Evolutionary conservation across 2,329 filamentous ascomycete genomes (phyloP).

Genomic region (Capronia coronata): DNA sequence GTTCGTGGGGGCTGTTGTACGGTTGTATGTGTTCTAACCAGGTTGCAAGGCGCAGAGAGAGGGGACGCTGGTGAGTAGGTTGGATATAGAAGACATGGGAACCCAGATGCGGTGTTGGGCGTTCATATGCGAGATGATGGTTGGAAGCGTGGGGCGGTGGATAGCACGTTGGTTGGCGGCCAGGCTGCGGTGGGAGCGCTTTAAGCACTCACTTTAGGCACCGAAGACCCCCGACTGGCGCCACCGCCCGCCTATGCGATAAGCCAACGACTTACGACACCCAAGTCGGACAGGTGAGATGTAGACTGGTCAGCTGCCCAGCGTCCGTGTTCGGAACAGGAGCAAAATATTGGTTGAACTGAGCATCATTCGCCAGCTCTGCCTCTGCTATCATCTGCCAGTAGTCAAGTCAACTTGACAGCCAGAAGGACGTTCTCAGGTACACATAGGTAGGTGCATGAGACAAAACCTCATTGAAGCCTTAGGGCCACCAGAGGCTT

Average conservation of each 20-base stretch:
- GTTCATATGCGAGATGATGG: background rate
- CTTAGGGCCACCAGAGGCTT: too few relatives aligned
- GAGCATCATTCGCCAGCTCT: background rate
- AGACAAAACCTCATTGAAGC: too few relatives aligned
- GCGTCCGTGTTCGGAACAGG: background rate
- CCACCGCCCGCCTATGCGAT: background rate
- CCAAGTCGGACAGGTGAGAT: too few relatives aligned
- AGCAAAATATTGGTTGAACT: background rate
- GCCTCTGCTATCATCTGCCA: too few relatives aligned
- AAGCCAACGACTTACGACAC: background rate
- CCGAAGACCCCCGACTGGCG: background rate
- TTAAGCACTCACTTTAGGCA: background rate
- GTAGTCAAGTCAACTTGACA: too few relatives aligned
- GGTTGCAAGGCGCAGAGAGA: background rate
- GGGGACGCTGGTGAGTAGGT: background rate
- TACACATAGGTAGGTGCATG: too few relatives aligned
- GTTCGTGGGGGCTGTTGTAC: background rate
- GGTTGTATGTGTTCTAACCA: background rate
- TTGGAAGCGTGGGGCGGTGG: background rate
- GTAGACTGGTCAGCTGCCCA: constrained; percentile 4
- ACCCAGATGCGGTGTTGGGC: background rate
- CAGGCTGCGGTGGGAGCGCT: background rate
- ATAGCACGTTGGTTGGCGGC: background rate
- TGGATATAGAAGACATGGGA: background rate
- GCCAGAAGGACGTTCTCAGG: too few relatives aligned